Evolutionary conservation across 2,329 filamentous ascomycete species (phyloP).

Genomic region (Acephala macrosclerotiorum): DNA sequence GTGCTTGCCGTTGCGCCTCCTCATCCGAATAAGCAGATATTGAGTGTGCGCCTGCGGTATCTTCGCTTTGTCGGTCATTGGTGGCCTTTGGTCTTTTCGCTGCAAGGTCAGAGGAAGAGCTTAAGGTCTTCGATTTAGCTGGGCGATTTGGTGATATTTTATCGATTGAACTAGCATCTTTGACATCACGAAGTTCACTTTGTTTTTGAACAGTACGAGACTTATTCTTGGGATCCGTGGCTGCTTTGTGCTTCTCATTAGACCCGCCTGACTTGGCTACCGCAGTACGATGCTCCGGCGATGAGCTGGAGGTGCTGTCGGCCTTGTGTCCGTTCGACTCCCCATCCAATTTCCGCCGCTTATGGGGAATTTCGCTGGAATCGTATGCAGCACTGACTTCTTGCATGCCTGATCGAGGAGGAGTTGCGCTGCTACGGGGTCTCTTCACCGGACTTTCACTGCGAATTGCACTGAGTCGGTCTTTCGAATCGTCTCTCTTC

Average conservation of each 20-base stretch:
- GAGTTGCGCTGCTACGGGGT: slow-evolving; percentile 65
- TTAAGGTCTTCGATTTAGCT: slow-evolving; percentile 25
- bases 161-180: slow-evolving; percentile 22
- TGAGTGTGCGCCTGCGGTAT: slow-evolving; percentile 21
- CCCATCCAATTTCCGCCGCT: slow-evolving; percentile 63
- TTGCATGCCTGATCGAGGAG: slow-evolving; percentile 53
- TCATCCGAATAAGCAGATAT: slow-evolving; percentile 50
- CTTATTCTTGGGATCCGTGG: slow-evolving; percentile 30
- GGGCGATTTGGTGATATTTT: slow-evolving; percentile 25
- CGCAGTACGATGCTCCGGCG: slow-evolving; percentile 37
- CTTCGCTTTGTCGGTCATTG: slow-evolving; percentile 24
- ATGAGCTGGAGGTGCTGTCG: slow-evolving; percentile 37
- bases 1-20: slow-evolving; percentile 41
- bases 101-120: slow-evolving; percentile 18
- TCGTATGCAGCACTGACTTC: slow-evolving; percentile 59
- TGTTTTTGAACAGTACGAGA: slow-evolving; percentile 25
- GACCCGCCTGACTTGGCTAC: slow-evolving; percentile 30
- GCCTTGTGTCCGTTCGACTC: slow-evolving; percentile 46
- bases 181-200: slow-evolving; percentile 20
- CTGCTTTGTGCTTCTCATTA: slow-evolving; percentile 32
- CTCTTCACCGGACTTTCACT: slow-evolving; percentile 63
- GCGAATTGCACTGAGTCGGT: slow-evolving; percentile 55
- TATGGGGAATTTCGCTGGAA: slow-evolving; percentile 57
- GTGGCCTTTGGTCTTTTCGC: slow-evolving; percentile 27
- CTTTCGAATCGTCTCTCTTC: slow-evolving; percentile 67